These are phyloP conservation scores for Dipteronia sinensis DNA, from an alignment of 345 rosid genomes.

Conservation along the genomic window DNA sequence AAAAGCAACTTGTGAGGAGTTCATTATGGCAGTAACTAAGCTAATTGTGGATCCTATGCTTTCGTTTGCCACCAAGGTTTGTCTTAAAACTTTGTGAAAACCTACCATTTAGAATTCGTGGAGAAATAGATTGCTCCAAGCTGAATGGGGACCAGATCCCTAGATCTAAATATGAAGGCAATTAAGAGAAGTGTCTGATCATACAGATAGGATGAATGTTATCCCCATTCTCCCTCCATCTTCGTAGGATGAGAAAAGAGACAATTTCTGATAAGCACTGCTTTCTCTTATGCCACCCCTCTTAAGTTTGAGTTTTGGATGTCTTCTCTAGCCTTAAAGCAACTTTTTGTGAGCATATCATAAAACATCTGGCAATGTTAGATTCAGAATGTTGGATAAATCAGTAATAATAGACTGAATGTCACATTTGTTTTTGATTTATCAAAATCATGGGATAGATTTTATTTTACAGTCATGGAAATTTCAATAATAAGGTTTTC, in stretches of 20 bases:
- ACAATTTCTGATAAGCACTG: background rate
- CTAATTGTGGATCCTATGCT: constrained; percentile 98
- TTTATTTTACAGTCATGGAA: background rate
- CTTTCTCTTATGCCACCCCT: background rate
- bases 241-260: background rate
- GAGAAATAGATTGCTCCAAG: constrained; percentile 5
- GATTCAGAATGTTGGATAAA: background rate
- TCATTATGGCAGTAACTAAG: constrained; percentile 95
- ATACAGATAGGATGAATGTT: background rate
- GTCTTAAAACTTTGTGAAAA: constrained; percentile 18
- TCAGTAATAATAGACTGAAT: background rate
- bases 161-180: background rate
- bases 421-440: background rate
- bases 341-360: background rate
- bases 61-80: constrained; percentile 94
- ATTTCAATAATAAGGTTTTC: background rate
- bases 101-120: background rate
- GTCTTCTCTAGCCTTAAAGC: background rate
- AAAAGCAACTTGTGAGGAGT: constrained; percentile 96
- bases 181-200: background rate
- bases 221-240: background rate
- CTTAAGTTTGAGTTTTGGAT: background rate
- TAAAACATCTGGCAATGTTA: background rate
- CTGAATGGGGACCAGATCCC: constrained; percentile 1
- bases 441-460: background rate